Evolutionary conservation across 257 asterid species (phyloP), one percentile per base, ranked within the genome.

Genomic region (Przewalskia tangutica): DNA sequence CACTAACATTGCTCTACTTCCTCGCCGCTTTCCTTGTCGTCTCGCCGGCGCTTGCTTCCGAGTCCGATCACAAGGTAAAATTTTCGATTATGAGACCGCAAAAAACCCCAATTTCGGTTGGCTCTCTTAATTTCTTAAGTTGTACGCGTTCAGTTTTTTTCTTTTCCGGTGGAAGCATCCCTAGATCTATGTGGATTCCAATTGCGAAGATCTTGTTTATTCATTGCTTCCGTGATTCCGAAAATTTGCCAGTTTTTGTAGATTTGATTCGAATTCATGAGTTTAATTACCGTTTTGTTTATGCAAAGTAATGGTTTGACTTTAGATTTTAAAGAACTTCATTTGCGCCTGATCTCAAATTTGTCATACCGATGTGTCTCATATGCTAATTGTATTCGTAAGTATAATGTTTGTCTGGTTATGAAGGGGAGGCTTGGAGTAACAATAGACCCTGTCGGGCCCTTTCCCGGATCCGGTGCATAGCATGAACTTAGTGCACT

Each of bases 61-160:
- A 83, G 71, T 77, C 82, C 71, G 85, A 83, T 83, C 85, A 83
- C 85, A 83, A 77, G 85, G 85, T 83, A 38, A 13, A 75, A n/a
- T 77, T 18, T 46, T 18, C 78, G 58, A 70, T 70, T 10, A 2
- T 16, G 32, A 23, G 2, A 46, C 34, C 58, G 58, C 36, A 10
- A 27, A 50, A 75, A 75, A 50, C 62, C 80, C 80, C 50, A 75
- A 75, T 75, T 7, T 75, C 46, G 23, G 46, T 50, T 27, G 4
- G 20, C 18, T 20, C 8, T 11, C 32, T 71, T 11, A 7, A 18
- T 44, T 20, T 71, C 10, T 18, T 71, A 42, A 70, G 51, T 14
- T 70, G 34, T 44, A 44, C 56, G 6, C 56, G 11, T 70, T 44
- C 77, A 16, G 8, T 68, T 68, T 68, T 6, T 20, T 20, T 48